phyloP scores from a whole-genome alignment of 2,329 filamentous ascomycete species.

The Arthrobotrys sphaeroides region DNA sequence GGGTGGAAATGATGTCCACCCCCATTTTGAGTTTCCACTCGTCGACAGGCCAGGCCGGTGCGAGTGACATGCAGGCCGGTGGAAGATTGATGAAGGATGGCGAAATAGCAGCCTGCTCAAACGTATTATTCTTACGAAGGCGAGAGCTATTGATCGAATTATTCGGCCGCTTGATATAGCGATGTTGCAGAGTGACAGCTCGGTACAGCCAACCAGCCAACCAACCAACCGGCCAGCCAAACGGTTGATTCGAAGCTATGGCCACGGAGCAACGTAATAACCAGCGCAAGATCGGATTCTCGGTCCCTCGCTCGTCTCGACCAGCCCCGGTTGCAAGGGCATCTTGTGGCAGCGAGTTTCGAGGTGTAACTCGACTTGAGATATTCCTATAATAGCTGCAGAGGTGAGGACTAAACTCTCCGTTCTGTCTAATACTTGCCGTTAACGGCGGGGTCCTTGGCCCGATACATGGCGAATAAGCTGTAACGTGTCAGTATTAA shows the following conservation, averaged over 20 bases:
- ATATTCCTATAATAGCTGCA: not conserved
- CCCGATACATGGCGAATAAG: conserved; percentile 11
- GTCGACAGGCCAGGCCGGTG: not conserved
- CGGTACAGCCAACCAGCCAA: no score
- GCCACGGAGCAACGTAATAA: conserved; percentile 29
- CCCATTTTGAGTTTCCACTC: conserved; percentile 1
- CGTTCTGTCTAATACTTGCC: conserved; percentile 15
- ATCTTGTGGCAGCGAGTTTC: conserved; percentile 6
- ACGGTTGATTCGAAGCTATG: no score
- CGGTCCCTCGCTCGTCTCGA: conserved; percentile 35
- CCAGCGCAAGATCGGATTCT: conserved; percentile 35
- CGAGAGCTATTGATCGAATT: not conserved
- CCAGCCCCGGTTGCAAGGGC: not conserved
- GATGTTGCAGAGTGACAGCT: not conserved
- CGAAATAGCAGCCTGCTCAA: conserved; percentile 9
- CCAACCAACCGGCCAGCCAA: no score
- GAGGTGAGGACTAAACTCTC: conserved; percentile 31
- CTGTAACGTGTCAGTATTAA: not conserved
- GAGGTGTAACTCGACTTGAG: not conserved
- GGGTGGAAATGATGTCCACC: conserved; percentile 18
- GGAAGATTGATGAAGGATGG: conserved; percentile 23
- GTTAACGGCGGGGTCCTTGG: not conserved
- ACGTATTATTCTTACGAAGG: not conserved
- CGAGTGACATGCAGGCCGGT: not conserved
- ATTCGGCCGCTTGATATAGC: not conserved